These are phyloP conservation scores for Calocybe cyanea DNA, from an alignment of 768 basidiomycete species.

Conservation along the genomic window DNA sequence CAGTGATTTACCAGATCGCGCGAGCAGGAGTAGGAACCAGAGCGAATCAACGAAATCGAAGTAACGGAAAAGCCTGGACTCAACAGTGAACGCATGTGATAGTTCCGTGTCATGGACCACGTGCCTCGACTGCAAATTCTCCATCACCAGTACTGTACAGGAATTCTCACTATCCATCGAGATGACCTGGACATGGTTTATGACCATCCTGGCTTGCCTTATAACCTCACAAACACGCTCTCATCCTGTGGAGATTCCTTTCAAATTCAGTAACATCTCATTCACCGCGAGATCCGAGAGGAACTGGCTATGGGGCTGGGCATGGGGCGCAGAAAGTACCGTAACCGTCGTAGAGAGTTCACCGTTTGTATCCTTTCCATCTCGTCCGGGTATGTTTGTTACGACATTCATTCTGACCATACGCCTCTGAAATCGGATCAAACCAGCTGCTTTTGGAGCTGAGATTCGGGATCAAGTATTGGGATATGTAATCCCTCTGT, in stretches of 20 bases:
- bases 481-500: constrained; percentile 69
- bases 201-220: constrained; percentile 22
- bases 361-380: constrained; percentile 66
- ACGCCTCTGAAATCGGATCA: not conserved
- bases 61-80: too few relatives aligned
- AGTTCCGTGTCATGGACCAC: too few relatives aligned
- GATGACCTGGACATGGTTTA: constrained; percentile 21
- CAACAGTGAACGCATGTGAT: too few relatives aligned
- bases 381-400: constrained; percentile 47
- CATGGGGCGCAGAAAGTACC: constrained; percentile 64
- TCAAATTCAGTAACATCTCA: constrained; percentile 13
- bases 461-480: constrained; percentile 65
- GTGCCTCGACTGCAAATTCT: not conserved
- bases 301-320: constrained; percentile 60
- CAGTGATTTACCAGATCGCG: too few relatives aligned
- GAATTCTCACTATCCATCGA: constrained; percentile 3
- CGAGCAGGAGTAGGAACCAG: too few relatives aligned
- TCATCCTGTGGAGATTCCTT: constrained; percentile 25
- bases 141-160: not conserved
- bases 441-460: constrained; percentile 66
- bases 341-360: constrained; percentile 76
- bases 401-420: not conserved
- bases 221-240: constrained; percentile 17
- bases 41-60: too few relatives aligned
- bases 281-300: constrained; percentile 46